Evolutionary conservation across 768 basidiomycete genomes (phyloP).

Genomic region (Podaxis rugospora): DNA sequence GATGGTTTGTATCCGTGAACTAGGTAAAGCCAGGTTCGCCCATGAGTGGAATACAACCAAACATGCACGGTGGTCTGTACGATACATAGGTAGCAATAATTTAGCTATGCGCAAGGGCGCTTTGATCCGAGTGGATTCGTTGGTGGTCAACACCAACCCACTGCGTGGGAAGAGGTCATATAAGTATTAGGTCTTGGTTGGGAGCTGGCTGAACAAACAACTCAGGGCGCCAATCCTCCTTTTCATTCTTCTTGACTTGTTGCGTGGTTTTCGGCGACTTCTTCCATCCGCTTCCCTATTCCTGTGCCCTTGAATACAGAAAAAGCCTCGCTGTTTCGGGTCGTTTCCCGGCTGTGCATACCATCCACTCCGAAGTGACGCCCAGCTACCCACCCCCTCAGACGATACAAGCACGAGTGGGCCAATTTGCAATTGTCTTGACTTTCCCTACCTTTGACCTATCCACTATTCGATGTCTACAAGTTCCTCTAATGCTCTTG

Average conservation of each 20-base stretch:
- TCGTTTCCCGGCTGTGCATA: background rate
- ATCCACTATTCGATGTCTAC: slow-evolving; percentile 14
- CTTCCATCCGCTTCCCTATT: background rate
- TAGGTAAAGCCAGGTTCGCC: background rate
- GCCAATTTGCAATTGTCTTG: background rate
- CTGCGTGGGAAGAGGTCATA: too few species aligned
- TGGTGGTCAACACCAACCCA: too few species aligned
- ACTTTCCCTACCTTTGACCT: background rate
- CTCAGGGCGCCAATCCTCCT: background rate
- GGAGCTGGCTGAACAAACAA: background rate
- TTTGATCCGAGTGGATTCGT: background rate
- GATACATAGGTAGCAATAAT: background rate
- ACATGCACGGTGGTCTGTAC: background rate
- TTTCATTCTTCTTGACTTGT: background rate
- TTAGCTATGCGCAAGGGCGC: background rate
- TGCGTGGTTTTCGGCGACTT: background rate
- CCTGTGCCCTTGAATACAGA: background rate
- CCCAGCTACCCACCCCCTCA: background rate
- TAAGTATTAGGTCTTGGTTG: too few species aligned
- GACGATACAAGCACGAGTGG: background rate
- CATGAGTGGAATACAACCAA: background rate
- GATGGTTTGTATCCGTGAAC: background rate
- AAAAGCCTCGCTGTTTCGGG: background rate
- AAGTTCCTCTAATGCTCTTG: slow-evolving; percentile 15
- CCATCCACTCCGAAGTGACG: background rate